Percentiles rank a stretch among this genome's conserved stretches.
Evolutionary conservation across 768 basidiomycete genomes (phyloP).

Genomic region (Psilocybe cubensis): DNA sequence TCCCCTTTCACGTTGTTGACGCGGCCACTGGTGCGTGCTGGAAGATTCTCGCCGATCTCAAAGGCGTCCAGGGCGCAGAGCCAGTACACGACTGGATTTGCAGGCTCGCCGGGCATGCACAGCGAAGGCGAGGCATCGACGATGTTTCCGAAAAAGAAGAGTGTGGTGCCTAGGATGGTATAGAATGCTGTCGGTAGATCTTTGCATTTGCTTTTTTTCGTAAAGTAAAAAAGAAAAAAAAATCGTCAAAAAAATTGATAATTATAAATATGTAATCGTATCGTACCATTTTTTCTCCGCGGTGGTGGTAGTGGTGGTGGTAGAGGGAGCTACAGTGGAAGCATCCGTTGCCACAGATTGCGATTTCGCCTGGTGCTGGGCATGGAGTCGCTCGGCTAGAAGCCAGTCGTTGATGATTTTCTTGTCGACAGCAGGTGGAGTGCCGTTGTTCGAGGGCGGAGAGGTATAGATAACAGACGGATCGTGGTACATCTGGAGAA

Average conservation of each 20-base stretch:
- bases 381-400: neutral
- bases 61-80: constrained; percentile 73
- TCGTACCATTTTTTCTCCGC: constrained; percentile 6
- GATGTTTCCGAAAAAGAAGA: constrained; percentile 67
- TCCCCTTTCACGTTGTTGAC: neutral
- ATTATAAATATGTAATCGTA: neutral
- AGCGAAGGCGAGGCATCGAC: constrained; percentile 55
- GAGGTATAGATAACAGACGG: constrained; percentile 52
- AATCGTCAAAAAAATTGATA: neutral
- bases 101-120: constrained; percentile 59
- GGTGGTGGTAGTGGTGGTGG: neutral
- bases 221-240: constrained; percentile 1
- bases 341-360: neutral
- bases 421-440: neutral
- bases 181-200: constrained; percentile 71
- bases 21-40: constrained; percentile 42
- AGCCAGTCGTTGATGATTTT: neutral
- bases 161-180: constrained; percentile 62
- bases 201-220: constrained; percentile 33
- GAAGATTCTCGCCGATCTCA: constrained; percentile 67
- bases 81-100: constrained; percentile 57
- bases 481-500: constrained; percentile 56
- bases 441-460: constrained; percentile 1
- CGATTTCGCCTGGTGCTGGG: neutral
- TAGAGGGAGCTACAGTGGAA: neutral